Evolutionary conservation across 495 filamentous ascomycete species (phyloP).

Genomic region (Chaetomium tenue): DNA sequence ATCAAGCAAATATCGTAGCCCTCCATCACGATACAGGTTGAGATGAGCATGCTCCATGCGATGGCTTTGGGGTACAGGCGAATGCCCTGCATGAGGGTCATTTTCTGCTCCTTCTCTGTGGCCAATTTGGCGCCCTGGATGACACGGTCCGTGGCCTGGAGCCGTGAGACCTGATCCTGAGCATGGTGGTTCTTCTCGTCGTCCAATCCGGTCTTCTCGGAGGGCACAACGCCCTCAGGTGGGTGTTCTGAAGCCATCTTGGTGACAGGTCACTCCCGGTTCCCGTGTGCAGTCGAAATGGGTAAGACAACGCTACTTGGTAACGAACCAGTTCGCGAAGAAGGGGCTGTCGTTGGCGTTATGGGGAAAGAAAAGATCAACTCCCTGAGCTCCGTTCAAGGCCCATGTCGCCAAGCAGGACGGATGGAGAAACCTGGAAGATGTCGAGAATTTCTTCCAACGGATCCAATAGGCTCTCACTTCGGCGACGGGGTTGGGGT

Average conservation of each 20-base stretch:
- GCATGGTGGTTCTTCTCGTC: conserved; percentile 12
- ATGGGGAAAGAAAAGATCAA: conserved; percentile 10
- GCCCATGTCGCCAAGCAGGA: background rate
- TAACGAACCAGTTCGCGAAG: background rate
- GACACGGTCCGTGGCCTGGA: conserved; percentile 39
- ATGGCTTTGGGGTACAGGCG: conserved; percentile 57
- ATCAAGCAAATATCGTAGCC: conserved; percentile 61
- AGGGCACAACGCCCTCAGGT: conserved; percentile 6
- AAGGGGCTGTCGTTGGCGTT: background rate
- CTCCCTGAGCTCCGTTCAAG: background rate
- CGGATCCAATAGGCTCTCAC: conserved; percentile 1
- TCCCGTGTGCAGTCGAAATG: background rate
- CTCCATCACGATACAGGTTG: conserved; percentile 64
- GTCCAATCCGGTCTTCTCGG: conserved; percentile 5
- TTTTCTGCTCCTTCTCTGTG: conserved; percentile 54
- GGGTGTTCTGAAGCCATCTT: conserved; percentile 24
- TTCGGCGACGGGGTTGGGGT: background rate
- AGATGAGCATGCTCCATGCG: conserved; percentile 60
- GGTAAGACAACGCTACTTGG: background rate
- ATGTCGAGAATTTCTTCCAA: conserved; percentile 1
- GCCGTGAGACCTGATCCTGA: conserved; percentile 19
- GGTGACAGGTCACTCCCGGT: background rate
- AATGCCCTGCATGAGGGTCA: conserved; percentile 55
- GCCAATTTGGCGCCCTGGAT: conserved; percentile 48
- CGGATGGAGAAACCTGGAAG: background rate